phyloP scores from a whole-genome alignment of 352 stramenopile genomes.

The Phytophthora fragariae region DNA sequence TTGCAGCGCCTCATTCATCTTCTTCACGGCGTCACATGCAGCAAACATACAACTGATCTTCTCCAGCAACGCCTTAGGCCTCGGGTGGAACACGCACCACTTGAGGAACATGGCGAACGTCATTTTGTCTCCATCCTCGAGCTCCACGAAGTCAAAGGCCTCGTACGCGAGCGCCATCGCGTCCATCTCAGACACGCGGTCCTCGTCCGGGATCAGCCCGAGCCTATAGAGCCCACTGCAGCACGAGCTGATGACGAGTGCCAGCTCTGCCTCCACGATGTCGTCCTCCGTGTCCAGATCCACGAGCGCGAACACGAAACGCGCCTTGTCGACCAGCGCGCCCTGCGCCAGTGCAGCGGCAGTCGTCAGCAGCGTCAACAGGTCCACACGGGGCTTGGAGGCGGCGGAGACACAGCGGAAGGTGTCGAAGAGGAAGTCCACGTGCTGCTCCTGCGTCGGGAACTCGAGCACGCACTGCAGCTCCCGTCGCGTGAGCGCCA shows the following conservation, averaged over 20 bases:
- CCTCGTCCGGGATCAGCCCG: conserved; percentile 29
- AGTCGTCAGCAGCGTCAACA: conserved; percentile 63
- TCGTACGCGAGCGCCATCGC: conserved; percentile 68
- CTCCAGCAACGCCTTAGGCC: conserved; percentile 61
- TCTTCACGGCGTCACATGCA: conserved; percentile 41
- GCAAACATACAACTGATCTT: conserved; percentile 65
- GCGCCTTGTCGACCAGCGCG: conserved; percentile 55
- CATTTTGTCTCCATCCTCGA: conserved; percentile 80
- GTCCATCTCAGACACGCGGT: conserved; percentile 45
- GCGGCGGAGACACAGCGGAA: conserved; percentile 37
- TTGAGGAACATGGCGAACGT: conserved; percentile 64
- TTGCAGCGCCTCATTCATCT: conserved; percentile 42
- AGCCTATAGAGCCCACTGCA: conserved; percentile 54
- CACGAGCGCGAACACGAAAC: conserved; percentile 72
- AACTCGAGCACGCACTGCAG: conserved; percentile 72
- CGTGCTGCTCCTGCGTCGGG: conserved; percentile 30
- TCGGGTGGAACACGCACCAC: conserved; percentile 75
- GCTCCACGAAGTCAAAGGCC: conserved; percentile 67
- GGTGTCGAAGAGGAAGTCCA: conserved; percentile 62
- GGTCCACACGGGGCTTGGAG: conserved; percentile 47
- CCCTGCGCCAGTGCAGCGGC: conserved; percentile 57
- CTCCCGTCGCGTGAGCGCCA: conserved; percentile 67
- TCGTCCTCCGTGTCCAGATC: conserved; percentile 83
- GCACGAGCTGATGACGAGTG: conserved; percentile 65
- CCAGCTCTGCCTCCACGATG: conserved; percentile 74